Conservation (phyloP, 176 grass and related monocot species). For the Aegilops speltoides region DNA sequence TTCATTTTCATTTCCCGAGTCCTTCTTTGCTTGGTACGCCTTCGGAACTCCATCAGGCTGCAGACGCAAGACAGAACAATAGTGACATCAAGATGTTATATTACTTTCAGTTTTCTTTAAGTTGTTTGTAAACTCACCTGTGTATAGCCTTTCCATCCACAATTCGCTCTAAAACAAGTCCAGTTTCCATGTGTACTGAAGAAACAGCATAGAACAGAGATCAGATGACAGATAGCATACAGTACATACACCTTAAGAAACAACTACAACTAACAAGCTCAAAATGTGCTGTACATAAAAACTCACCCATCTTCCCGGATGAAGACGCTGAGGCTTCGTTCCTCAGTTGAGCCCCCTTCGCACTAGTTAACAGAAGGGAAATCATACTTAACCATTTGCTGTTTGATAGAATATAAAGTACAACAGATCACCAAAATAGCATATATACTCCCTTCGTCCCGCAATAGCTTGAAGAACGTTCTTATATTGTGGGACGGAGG, state of each 20-base stretch:
- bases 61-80: background rate
- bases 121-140: conserved; percentile 38
- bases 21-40: conserved; percentile 21
- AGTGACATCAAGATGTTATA: conserved; percentile 11
- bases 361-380: conserved; percentile 53
- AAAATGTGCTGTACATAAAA: conserved; percentile 25
- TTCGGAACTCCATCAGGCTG: conserved; percentile 41
- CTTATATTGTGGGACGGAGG: too few relatives aligned
- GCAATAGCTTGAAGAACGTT: too few relatives aligned
- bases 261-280: background rate
- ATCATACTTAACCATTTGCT: conserved; percentile 20
- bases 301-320: conserved; percentile 52
- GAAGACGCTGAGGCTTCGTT: conserved; percentile 44
- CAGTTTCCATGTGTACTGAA: conserved; percentile 52
- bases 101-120: background rate
- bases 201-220: conserved; percentile 26
- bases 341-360: conserved; percentile 53
- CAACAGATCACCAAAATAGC: conserved; percentile 4
- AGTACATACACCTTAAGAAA: conserved; percentile 10
- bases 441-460: too few relatives aligned
- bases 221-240: conserved; percentile 3
- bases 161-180: conserved; percentile 77
- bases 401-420: conserved; percentile 3
- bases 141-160: conserved; percentile 70
- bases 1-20: conserved; percentile 22